Evolutionary conservation across 805 yeast species (phyloP), one percentile per base, ranked within the genome.

Genomic region (Ascoidea rubescens): DNA sequence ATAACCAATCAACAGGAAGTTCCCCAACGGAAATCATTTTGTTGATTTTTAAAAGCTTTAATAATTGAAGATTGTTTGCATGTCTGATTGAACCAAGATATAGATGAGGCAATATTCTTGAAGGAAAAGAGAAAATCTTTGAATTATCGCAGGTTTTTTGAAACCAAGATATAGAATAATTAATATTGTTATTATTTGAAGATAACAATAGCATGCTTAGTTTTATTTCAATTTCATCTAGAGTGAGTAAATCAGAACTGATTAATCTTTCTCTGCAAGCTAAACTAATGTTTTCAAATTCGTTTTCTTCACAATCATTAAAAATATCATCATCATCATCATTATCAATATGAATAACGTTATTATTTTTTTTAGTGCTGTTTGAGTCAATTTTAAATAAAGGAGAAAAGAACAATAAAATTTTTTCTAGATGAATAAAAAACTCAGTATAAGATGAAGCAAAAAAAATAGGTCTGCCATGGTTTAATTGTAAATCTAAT

Each of bases 11-110:
- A 1, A 75, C 69, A 6, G 87, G 68, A 10, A 70, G 68, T 59
- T 91, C 97, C 1, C 98, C 99, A 10, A 91, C 96, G 2, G 95
- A 82, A 10, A 91, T 82, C 6, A 91, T 75, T 55, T 86, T 78
- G 28, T 74, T 76, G 53, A 91, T 87, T 0, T 87, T 89, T 12
- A 91, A 66, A 52, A 75, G 73, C 43, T 70, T 67, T 52, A 91
- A 68, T 56, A 91, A 65, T 2, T 79, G 77, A 5, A 82, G 73
- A 56, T 82, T 78, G 54, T 80, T 82, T 3, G 97, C 96, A 67
- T 91, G 97, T 49, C 68, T 75, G 52, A 90, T 69, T 3, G 93
- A 83, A 1, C 99, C 99, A 51, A 91, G 70, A 60, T 90, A 91
- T 56, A 91, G 67, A 65, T 90, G 90, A 1, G 91, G 86, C 52